Evolutionary conservation across 495 filamentous ascomycete genomes (phyloP).

Genomic region (Apiosordaria backusii): DNA sequence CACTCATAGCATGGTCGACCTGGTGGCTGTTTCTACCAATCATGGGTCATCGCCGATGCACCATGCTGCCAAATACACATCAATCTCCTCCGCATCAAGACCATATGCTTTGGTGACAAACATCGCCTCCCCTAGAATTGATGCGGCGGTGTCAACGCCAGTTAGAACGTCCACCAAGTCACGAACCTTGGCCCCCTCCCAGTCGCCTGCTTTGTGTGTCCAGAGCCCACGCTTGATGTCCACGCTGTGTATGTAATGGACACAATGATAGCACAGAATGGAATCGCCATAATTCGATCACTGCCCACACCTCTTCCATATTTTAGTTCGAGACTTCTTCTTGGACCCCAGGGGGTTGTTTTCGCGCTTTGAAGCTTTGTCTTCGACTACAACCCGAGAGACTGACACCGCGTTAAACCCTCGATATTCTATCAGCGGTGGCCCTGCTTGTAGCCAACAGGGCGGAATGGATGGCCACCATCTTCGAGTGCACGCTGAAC

Average conservation of each 20-base stretch:
- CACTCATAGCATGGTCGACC: too few relatives aligned
- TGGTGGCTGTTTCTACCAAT: too few relatives aligned
- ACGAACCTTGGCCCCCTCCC: conserved; percentile 50
- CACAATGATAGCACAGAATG: conserved; percentile 51
- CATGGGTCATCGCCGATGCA: too few relatives aligned
- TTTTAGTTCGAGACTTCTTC: not conserved
- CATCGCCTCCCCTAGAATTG: conserved; percentile 23
- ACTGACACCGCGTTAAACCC: conserved; percentile 49
- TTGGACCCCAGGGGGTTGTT: not conserved
- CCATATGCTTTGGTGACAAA: conserved; percentile 54
- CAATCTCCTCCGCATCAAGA: conserved; percentile 39
- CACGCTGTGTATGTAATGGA: conserved; percentile 47
- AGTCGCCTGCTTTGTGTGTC: conserved; percentile 45
- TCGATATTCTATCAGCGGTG: conserved; percentile 38
- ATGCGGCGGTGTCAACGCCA: not conserved
- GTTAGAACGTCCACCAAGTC: conserved; percentile 48
- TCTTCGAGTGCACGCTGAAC: conserved; percentile 53
- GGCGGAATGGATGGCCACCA: conserved; percentile 54
- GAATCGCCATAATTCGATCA: too few relatives aligned
- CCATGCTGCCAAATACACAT: not conserved
- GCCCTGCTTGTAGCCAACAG: conserved; percentile 43
- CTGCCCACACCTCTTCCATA: not conserved
- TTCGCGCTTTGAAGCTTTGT: conserved; percentile 9
- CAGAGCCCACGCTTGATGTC: conserved; percentile 55
- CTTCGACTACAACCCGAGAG: conserved; percentile 31